phyloP scores from a whole-genome alignment of 352 stramenopile genomes.

The Globisporangium spinosum region DNA sequence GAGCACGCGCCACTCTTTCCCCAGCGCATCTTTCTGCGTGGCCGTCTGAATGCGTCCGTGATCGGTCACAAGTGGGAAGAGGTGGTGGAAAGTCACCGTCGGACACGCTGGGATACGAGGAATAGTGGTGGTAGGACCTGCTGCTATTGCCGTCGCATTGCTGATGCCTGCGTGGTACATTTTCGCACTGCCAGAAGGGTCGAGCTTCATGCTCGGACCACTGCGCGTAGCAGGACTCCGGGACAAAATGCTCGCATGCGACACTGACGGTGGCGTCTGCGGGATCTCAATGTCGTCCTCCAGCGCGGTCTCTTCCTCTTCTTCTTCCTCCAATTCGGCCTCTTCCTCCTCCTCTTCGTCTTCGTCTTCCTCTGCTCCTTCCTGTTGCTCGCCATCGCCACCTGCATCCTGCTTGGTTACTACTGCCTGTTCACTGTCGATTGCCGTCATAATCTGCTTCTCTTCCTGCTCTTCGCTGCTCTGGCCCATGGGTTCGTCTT shows the following conservation, averaged over 20 bases:
- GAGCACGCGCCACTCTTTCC: constrained; percentile 52
- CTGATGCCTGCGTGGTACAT: constrained; percentile 16
- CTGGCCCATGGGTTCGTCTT: constrained; percentile 13
- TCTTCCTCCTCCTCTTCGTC: constrained; percentile 5
- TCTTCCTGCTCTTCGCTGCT: constrained; percentile 13
- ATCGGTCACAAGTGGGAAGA: constrained; percentile 42
- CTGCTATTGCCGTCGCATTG: not conserved
- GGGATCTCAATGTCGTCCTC: constrained; percentile 11
- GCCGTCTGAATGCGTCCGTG: constrained; percentile 32
- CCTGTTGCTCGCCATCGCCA: not conserved
- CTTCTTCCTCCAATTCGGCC: constrained; percentile 2
- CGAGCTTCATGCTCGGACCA: constrained; percentile 17
- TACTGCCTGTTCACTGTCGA: not conserved
- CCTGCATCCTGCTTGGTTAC: not conserved
- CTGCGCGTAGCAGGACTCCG: constrained; percentile 4
- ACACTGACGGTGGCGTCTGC: constrained; percentile 19
- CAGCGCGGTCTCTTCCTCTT: not conserved
- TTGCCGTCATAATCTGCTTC: not conserved
- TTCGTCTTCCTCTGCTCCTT: not conserved
- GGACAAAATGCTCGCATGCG: constrained; percentile 5
- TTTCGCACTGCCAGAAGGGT: constrained; percentile 22
- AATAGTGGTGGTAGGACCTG: not conserved
- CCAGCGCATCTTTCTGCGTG: constrained; percentile 31
- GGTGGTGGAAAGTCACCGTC: constrained; percentile 28
- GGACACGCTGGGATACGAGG: constrained; percentile 7